A percentile compares a stretch with the other conserved stretches of the same genome.
Conservation (phyloP, 2,329 filamentous ascomycete genomes). For the Lachnellula arida region DNA sequence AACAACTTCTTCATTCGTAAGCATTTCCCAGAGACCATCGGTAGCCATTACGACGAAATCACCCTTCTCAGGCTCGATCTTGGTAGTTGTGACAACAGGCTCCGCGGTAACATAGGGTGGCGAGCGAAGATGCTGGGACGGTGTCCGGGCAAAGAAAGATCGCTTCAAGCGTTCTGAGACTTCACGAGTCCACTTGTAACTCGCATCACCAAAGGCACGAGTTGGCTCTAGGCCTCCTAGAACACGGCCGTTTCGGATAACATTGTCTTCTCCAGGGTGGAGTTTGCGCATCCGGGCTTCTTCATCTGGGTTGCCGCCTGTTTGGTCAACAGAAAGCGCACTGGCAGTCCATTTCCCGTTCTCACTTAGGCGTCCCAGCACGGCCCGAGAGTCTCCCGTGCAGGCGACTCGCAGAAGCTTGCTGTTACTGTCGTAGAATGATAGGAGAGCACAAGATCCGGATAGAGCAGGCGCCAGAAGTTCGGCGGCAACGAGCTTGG, state of each 20-base stretch:
- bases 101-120: conserved; percentile 97
- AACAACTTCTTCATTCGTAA: conserved; percentile 96
- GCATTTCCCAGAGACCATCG: conserved; percentile 97
- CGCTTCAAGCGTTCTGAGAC: conserved; percentile 76
- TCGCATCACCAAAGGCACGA: conserved; percentile 91
- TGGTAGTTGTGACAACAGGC: conserved; percentile 87
- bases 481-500: conserved; percentile 86
- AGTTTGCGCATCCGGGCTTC: conserved; percentile 75
- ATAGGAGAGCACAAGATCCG: conserved; percentile 93
- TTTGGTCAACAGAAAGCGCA: conserved; percentile 87
- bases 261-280: conserved; percentile 84
- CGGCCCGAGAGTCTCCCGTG: conserved; percentile 92
- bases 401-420: conserved; percentile 91
- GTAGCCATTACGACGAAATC: conserved; percentile 97
- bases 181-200: conserved; percentile 92
- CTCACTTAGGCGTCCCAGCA: conserved; percentile 72
- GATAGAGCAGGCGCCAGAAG: conserved; percentile 88
- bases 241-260: conserved; percentile 84
- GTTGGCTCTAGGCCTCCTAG: conserved; percentile 89
- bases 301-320: conserved; percentile 82
- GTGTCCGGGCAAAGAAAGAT: conserved; percentile 81
- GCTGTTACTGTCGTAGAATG: conserved; percentile 87
- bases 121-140: conserved; percentile 74
- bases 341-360: conserved; percentile 92
- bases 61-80: conserved; percentile 81